These are phyloP conservation scores for Salix purpurea DNA, from an alignment of 345 rosid species.

Conservation along the genomic window DNA sequence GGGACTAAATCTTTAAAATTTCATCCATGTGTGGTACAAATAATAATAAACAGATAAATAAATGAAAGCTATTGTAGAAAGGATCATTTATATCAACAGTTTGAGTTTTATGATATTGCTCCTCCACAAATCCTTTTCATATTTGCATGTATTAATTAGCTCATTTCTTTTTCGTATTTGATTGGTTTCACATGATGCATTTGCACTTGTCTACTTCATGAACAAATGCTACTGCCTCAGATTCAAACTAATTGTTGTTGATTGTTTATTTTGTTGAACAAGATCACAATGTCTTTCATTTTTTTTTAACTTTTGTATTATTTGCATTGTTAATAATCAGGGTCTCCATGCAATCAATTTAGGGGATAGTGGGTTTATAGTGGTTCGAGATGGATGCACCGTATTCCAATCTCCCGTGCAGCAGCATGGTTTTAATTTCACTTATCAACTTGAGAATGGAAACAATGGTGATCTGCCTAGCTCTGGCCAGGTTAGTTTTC, in stretches of 20 bases:
- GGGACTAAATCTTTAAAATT: not conserved
- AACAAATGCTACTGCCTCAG: not conserved
- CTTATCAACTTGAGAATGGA: slow-evolving; percentile 91
- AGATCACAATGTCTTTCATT: not conserved
- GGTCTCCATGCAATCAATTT: slow-evolving; percentile 76
- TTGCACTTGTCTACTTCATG: not conserved
- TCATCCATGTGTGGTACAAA: not conserved
- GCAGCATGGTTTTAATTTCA: slow-evolving; percentile 92
- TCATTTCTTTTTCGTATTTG: not conserved
- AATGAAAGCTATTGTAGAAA: not conserved
- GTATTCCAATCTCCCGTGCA: slow-evolving; percentile 91
- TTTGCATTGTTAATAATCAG: slow-evolving; percentile 19
- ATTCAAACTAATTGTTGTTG: not conserved
- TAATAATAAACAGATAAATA: not conserved
- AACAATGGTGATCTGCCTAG: slow-evolving; percentile 82
- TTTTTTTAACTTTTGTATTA: not conserved
- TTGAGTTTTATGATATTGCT: not conserved
- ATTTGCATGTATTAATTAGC: not conserved
- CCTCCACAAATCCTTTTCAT: not conserved
- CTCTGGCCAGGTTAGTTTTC: slow-evolving; percentile 73
- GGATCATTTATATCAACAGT: not conserved
- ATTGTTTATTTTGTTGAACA: not conserved
- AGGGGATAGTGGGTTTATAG: slow-evolving; percentile 99
- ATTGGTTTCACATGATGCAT: not conserved
- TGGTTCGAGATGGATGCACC: slow-evolving; percentile 89